Base-by-base conservation (phyloP, 257 asterid species). In the Nyctanthes arbortristis region DNA sequence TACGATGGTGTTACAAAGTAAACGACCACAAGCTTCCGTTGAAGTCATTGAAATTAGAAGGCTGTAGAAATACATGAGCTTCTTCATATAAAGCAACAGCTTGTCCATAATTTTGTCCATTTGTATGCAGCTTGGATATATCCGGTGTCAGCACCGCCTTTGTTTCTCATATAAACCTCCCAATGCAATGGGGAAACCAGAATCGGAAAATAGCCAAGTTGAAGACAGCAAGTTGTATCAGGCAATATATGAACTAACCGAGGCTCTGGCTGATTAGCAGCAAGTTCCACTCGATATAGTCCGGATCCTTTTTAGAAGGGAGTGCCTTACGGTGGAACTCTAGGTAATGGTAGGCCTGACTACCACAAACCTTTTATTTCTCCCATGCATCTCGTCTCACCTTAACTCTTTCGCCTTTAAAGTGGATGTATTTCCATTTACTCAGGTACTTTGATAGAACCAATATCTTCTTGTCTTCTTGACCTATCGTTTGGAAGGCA, bases 371-470 rank as follows among this genome's bases (percentile, higher is more conserved):
- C n/a, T n/a, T n/a, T n/a, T n/a, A n/a, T n/a, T n/a, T n/a, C n/a
- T n/a, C n/a, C n/a, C n/a, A n/a, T n/a, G n/a, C n/a, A n/a, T n/a
- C n/a, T n/a, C n/a, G n/a, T n/a, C n/a, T n/a, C n/a, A n/a, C n/a
- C n/a, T n/a, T 80, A 32, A 89, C 89, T 66, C 96, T 80, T 84
- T 93, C 99, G 57, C 97, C 97, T 35, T 89, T 85, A 75, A 85
- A 89, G 77, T 91, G 88, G n/a, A 86, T 73, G 76, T 87, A 91
- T 78, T 89, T 91, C 96, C 95, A 89, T 72, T 82, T 85, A 73
- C 84, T 80, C 72, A 10, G 75, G 75, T 89, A 89, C 61, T 80
- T 89, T 52, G 18, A 68, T 67, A 80, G 65, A 43, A 83, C 82
- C 25, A 79, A 67, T 31, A 73, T 81, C 79, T 56, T 78, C 75